These are phyloP conservation scores for Juglanconis sp. DNA, from an alignment of 2,329 filamentous ascomycete genomes.

Conservation along the genomic window DNA sequence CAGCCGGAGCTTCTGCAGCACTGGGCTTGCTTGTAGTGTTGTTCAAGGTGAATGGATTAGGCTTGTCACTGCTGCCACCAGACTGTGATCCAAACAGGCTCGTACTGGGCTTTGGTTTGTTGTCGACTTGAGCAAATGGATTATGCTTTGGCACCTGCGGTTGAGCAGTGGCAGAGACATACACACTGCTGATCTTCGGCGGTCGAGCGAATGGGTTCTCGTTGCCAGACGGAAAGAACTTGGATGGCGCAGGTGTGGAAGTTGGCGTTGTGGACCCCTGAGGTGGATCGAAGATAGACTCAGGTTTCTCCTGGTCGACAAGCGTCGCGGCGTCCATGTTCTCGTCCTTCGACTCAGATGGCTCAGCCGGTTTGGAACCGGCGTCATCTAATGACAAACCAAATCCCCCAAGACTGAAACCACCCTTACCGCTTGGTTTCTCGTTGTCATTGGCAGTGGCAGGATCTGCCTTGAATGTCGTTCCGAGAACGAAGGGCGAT, in stretches of 20 bases:
- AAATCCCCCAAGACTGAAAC: slow-evolving; percentile 58
- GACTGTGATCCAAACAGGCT: slow-evolving; percentile 17
- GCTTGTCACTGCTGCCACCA: not conserved
- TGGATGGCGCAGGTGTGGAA: slow-evolving; percentile 45
- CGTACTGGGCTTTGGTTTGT: slow-evolving; percentile 18
- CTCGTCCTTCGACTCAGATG: slow-evolving; percentile 41
- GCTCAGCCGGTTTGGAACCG: slow-evolving; percentile 29
- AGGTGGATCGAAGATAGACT: slow-evolving; percentile 28
- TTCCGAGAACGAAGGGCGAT: slow-evolving; percentile 64
- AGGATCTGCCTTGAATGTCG: slow-evolving; percentile 64
- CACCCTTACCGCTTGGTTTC: slow-evolving; percentile 41
- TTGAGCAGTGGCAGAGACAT: not conserved
- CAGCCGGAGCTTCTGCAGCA: slow-evolving; percentile 26
- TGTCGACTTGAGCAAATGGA: slow-evolving; percentile 20
- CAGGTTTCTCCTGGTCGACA: slow-evolving; percentile 35
- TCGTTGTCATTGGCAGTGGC: slow-evolving; percentile 57
- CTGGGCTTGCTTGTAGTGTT: slow-evolving; percentile 36
- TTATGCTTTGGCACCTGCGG: not conserved
- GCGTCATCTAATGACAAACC: slow-evolving; percentile 53
- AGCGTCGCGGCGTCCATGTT: slow-evolving; percentile 46
- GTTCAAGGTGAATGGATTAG: slow-evolving; percentile 17
- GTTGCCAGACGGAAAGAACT: slow-evolving; percentile 20
- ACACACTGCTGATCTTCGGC: not conserved
- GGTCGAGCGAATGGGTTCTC: not conserved
- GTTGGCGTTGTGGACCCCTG: slow-evolving; percentile 47